Base-by-base conservation (phyloP, 495 filamentous ascomycete genomes). In the Penicillium goetzii region DNA sequence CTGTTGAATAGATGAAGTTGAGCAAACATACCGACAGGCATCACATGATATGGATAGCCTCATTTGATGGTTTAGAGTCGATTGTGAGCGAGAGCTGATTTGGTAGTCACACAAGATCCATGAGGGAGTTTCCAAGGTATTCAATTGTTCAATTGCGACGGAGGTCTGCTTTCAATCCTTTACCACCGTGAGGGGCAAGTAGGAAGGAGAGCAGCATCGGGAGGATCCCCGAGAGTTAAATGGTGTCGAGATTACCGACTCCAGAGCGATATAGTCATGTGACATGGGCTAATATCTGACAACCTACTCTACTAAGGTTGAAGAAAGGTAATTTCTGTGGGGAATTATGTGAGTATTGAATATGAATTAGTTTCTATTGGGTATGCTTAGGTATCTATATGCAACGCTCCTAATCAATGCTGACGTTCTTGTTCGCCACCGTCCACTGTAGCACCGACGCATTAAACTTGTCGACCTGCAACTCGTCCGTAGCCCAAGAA, bases 41-140 rank as follows among this genome's bases (percentile, higher is more conserved):
- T 75, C 72, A 70, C 78, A 80, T 33, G 78, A 80, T 64, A 78
- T 76, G 33, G 78, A 80, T 41, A 80, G 64, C 28, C 78, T 70
- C 78, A 80, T 80, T 53, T 49, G 56, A 41, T 12, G 41, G 26
- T 21, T 52, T 25, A 52, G 25, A 17, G 28, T 56, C 40, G 25
- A 36, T 38, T n/a, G 33, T 36, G 40, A 49, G 56, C 17, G 15
- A n/a, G 10, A 32, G 19, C 23, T 30, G 21, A 17, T 4, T 3
- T 21, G 30, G 12, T n/a, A 21, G 58, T 40, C 15, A 51, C 7
- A 17, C 17, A 25, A 19, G 21, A 1, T 19, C 32, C 33, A 60
- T 60, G 0, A n/a, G 38, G 3, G 9, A 25, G 19, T 9, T 4
- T 26, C 26, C 45, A 26, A 36, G 30, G 17, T 8, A 10, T 0